These are phyloP conservation scores for Pezicula carpinea DNA, from an alignment of 2,329 filamentous ascomycete genomes.

Conservation along the genomic window DNA sequence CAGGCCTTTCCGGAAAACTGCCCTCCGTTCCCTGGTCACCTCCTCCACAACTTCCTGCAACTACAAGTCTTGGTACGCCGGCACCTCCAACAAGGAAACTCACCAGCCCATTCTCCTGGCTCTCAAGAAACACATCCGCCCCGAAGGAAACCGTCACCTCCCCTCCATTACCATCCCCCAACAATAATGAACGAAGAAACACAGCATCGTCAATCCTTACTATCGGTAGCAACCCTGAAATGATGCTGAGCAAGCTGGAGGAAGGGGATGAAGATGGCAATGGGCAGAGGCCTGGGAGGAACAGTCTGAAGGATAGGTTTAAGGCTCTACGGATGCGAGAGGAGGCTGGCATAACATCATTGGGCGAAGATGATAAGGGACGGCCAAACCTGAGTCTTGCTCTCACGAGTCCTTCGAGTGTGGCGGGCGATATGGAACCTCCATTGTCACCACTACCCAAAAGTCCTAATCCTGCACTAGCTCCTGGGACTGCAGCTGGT, in stretches of 20 bases:
- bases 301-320: slow-evolving; percentile 73
- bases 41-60: slow-evolving; percentile 32
- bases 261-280: slow-evolving; percentile 67
- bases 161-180: slow-evolving; percentile 38
- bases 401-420: slow-evolving; percentile 37
- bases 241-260: slow-evolving; percentile 72
- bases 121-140: slow-evolving; percentile 64
- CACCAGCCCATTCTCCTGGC: slow-evolving; percentile 82
- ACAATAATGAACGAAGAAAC: slow-evolving; percentile 54
- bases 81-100: slow-evolving; percentile 59
- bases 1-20: slow-evolving; percentile 68
- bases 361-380: slow-evolving; percentile 43
- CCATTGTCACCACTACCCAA: slow-evolving; percentile 26
- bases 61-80: slow-evolving; percentile 17
- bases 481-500: slow-evolving; percentile 82
- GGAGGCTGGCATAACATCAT: slow-evolving; percentile 55
- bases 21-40: slow-evolving; percentile 71
- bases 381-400: slow-evolving; percentile 37
- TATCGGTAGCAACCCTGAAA: slow-evolving; percentile 73
- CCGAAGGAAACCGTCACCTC: slow-evolving; percentile 49
- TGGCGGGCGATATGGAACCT: slow-evolving; percentile 26
- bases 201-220: slow-evolving; percentile 79
- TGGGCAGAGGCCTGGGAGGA: slow-evolving; percentile 44
- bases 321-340: slow-evolving; percentile 72
- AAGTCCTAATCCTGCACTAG: slow-evolving; percentile 56